Base-by-base conservation (phyloP, 768 basidiomycete genomes). In the Mycena haematopus region DNA sequence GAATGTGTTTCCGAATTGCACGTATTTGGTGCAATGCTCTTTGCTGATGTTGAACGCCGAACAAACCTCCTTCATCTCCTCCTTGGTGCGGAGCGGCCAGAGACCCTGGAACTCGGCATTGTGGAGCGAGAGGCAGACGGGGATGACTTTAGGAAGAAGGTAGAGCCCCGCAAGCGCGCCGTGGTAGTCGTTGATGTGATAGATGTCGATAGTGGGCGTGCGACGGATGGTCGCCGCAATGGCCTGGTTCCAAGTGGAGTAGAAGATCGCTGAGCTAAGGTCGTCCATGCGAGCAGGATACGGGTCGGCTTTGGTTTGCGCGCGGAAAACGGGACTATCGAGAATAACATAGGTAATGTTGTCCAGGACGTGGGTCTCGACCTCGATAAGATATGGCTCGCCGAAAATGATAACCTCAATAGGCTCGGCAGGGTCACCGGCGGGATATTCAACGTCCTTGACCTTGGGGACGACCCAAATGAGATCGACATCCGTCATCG, bases 211-310 rank as follows among this genome's bases (percentile, higher is more conserved):
- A 67, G 88, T 87, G 1, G 95, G 93, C 77, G 80, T 81, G 57
- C 94, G 87, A 65, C 93, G 89, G 66, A 97, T 91, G 33, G 94
- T 92, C 47, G 93, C 89, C 19, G 95, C 94, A 66, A 97, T 95
- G 46, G 95, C 93, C 76, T 97, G 95, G 71, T 97, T 97, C 95
- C 95, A 97, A 19, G 95, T 95, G 52, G 95, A 96, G 75, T 97
- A 97, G 82, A 96, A 97, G 72, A 96, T 96, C 44, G 95, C 95
- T 11, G 95, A 96, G 68, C 91, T 92, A 65, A 97, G 82, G 74
- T 97, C 95, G 72, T 97, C 95, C 95, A 97, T 97, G 69, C 95
- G 92, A 70, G 93, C 91, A 31, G 95, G 95, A 74, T 97, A 97
- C 2, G 95, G 95, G 70, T 97, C 95, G 0, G 95, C 82, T 76